Evolutionary conservation across 106 monocot species (phyloP).

Genomic region (Dendrobium chrysotoxum): DNA sequence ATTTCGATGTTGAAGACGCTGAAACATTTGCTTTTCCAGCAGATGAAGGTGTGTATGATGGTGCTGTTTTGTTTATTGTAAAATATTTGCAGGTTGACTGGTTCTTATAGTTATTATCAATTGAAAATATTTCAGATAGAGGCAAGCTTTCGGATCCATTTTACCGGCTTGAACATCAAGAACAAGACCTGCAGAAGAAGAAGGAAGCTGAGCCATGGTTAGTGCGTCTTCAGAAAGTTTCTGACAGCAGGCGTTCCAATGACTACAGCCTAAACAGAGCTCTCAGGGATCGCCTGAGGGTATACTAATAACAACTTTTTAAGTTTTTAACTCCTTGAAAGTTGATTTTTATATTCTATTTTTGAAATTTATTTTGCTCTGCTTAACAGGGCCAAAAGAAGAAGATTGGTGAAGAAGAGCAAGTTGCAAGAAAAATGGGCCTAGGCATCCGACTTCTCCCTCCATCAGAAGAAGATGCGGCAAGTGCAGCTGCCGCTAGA

Average conservation of each 20-base stretch:
- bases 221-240: constrained; percentile 82
- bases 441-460: constrained; percentile 82
- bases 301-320: constrained; percentile 14
- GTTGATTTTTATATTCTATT: neutral
- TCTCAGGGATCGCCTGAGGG: constrained; percentile 74
- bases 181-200: constrained; percentile 87
- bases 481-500: constrained; percentile 39
- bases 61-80: neutral
- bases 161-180: constrained; percentile 91
- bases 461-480: constrained; percentile 59
- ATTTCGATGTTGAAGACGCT: constrained; percentile 90
- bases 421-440: constrained; percentile 57
- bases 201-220: constrained; percentile 88
- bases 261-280: constrained; percentile 88
- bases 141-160: constrained; percentile 91
- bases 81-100: neutral
- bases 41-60: constrained; percentile 60
- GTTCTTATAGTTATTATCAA: neutral
- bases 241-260: constrained; percentile 71
- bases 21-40: constrained; percentile 85
- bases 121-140: constrained; percentile 40
- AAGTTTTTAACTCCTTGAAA: neutral
- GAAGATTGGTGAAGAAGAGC: constrained; percentile 75
- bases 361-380: neutral
- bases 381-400: constrained; percentile 62